Evolutionary conservation across 1,139 yeast species (phyloP).

Genomic region (Yamadazyma sp.): DNA sequence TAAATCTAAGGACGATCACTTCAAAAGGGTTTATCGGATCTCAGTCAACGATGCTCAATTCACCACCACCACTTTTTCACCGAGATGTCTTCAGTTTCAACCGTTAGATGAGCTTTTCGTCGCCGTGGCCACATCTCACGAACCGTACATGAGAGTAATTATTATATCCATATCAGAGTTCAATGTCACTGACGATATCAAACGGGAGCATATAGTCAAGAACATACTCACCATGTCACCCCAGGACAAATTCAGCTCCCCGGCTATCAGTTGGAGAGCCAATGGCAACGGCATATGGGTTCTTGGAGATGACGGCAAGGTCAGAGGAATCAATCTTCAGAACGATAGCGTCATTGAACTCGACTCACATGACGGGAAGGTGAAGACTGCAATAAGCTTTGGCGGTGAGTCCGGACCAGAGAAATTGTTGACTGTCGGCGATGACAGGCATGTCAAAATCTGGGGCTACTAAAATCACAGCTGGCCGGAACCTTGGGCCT

Average conservation of each 20-base stretch:
- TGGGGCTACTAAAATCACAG: too few relatives aligned
- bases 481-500: too few relatives aligned
- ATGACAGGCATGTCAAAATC: constrained; percentile 12
- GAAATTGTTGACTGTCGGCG: constrained; percentile 14
- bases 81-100: constrained; percentile 45
- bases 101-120: constrained; percentile 25
- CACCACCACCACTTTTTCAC: constrained; percentile 65
- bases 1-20: constrained; percentile 1
- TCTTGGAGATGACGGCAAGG: constrained; percentile 66
- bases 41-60: constrained; percentile 78
- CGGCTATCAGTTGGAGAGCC: constrained; percentile 44
- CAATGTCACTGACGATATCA: constrained; percentile 15
- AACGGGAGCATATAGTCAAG: constrained; percentile 49
- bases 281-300: constrained; percentile 57
- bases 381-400: constrained; percentile 42
- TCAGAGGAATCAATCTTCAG: constrained; percentile 55
- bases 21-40: constrained; percentile 38
- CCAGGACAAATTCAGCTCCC: constrained; percentile 68
- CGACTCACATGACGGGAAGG: constrained; percentile 42
- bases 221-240: constrained; percentile 64
- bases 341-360: constrained; percentile 25
- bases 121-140: constrained; percentile 70
- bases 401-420: constrained; percentile 11
- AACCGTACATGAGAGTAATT: constrained; percentile 66
- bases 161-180: constrained; percentile 39